These are phyloP conservation scores for Allium cepa DNA, from an alignment of 106 monocot genomes.

Conservation along the genomic window DNA sequence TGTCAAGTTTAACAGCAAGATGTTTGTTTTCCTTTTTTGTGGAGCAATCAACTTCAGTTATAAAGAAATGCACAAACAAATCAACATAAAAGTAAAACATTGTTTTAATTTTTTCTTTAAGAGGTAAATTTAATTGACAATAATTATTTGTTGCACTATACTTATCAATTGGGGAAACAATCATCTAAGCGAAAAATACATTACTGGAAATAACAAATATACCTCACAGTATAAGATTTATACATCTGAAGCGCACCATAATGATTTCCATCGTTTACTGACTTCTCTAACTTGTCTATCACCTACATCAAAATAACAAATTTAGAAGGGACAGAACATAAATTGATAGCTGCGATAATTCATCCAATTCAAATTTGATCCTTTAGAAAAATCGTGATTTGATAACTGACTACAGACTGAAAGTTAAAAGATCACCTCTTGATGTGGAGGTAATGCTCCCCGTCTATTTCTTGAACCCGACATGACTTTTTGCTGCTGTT, in stretches of 20 bases:
- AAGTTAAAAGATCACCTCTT: slow-evolving; percentile 10
- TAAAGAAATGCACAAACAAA: too few species aligned
- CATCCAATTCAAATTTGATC: background rate
- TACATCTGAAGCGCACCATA: slow-evolving; percentile 27
- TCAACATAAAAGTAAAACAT: too few species aligned
- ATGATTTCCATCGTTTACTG: slow-evolving; percentile 18
- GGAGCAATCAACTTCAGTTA: too few species aligned
- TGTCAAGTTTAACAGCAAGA: too few species aligned
- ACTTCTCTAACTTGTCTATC: slow-evolving; percentile 19
- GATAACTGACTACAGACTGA: background rate
- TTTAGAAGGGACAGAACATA: background rate
- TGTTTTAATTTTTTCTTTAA: too few species aligned
- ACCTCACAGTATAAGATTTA: slow-evolving; percentile 26
- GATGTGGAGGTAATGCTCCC: slow-evolving; percentile 23
- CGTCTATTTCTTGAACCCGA: slow-evolving; percentile 12
- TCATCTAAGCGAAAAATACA: too few species aligned
- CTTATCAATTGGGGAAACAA: too few species aligned
- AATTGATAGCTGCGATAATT: background rate
- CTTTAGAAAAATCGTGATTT: background rate
- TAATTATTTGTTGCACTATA: too few species aligned
- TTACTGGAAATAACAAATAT: background rate
- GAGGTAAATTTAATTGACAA: too few species aligned
- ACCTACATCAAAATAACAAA: slow-evolving; percentile 14
- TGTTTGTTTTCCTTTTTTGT: too few species aligned
- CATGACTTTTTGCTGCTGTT: slow-evolving; percentile 5